Percentiles rank a stretch among this genome's conserved stretches.
Evolutionary conservation across 495 filamentous ascomycete species (phyloP).

Genomic region (Ramalina peruviana): DNA sequence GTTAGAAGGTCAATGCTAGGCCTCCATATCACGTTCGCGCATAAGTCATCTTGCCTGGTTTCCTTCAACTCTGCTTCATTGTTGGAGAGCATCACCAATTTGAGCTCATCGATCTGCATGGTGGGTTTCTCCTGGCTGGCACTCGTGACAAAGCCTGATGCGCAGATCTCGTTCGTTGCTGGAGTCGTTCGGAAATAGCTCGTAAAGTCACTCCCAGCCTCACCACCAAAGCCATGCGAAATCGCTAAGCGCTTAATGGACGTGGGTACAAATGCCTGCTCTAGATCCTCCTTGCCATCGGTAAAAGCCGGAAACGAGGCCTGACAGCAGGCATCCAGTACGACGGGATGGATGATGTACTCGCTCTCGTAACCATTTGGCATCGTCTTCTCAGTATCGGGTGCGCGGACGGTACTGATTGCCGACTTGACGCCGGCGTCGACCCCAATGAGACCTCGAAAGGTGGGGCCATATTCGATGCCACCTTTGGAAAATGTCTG

Average conservation of each 20-base stretch:
- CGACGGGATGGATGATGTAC: conserved; percentile 1
- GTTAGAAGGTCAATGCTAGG: conserved; percentile 1
- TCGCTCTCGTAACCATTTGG: background rate
- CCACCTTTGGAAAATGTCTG: conserved; percentile 17
- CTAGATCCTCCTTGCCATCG: background rate
- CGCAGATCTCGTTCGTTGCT: background rate
- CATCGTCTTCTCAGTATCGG: conserved; percentile 5
- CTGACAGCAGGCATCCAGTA: background rate
- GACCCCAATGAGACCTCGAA: too few relatives aligned
- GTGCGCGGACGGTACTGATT: background rate
- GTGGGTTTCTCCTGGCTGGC: background rate
- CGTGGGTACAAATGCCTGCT: conserved; percentile 19
- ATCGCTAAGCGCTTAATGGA: conserved; percentile 18
- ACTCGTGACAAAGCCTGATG: background rate
- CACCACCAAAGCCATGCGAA: conserved; percentile 3
- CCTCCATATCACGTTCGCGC: background rate
- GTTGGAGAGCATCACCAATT: background rate
- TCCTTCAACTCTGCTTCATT: background rate
- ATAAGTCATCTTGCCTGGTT: background rate
- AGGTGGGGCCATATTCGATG: conserved; percentile 26
- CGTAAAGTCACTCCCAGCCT: conserved; percentile 2
- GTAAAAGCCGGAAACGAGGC: conserved; percentile 9
- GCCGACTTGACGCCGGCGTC: conserved; percentile 3
- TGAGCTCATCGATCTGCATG: background rate
- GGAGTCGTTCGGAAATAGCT: conserved; percentile 13